These are phyloP conservation scores for Colletotrichum sp. DNA, from an alignment of 2,329 filamentous ascomycete species.

Conservation along the genomic window DNA sequence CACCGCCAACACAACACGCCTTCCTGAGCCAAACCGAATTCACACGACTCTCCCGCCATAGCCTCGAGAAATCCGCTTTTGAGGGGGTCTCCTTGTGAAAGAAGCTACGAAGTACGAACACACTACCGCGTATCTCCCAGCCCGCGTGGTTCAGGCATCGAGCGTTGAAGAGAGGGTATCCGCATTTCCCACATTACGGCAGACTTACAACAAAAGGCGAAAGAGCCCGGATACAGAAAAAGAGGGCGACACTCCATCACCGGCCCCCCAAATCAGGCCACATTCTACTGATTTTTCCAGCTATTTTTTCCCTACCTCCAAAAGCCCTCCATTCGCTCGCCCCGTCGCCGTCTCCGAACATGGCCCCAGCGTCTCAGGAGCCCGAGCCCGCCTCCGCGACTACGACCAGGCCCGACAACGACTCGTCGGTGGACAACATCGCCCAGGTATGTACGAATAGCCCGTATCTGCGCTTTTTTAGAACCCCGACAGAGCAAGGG, in stretches of 20 bases:
- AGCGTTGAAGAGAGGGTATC: not conserved
- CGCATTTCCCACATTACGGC: constrained; percentile 13
- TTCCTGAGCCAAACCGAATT: not conserved
- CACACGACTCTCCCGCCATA: not conserved
- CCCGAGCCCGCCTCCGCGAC: constrained; percentile 19
- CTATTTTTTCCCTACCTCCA: not conserved
- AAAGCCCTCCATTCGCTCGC: constrained; percentile 7
- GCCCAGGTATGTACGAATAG: constrained; percentile 16
- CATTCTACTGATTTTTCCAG: constrained; percentile 3
- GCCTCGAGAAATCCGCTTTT: not conserved
- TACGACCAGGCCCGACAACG: constrained; percentile 13
- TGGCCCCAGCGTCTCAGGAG: constrained; percentile 20
- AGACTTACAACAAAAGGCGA: not conserved
- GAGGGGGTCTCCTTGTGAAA: not conserved
- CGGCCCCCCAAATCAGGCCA: constrained; percentile 18
- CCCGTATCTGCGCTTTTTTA: constrained; percentile 8
- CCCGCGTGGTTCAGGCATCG: not conserved
- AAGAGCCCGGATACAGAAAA: not conserved
- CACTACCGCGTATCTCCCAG: not conserved
- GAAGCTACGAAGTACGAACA: not conserved
- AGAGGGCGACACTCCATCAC: constrained; percentile 14
- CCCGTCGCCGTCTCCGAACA: constrained; percentile 12
- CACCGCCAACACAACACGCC: not conserved
- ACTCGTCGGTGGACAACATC: constrained; percentile 20
- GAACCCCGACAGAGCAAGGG: constrained; percentile 2